phyloP scores from a whole-genome alignment of 495 filamentous ascomycete genomes.

The Aspergillus cavernicola region DNA sequence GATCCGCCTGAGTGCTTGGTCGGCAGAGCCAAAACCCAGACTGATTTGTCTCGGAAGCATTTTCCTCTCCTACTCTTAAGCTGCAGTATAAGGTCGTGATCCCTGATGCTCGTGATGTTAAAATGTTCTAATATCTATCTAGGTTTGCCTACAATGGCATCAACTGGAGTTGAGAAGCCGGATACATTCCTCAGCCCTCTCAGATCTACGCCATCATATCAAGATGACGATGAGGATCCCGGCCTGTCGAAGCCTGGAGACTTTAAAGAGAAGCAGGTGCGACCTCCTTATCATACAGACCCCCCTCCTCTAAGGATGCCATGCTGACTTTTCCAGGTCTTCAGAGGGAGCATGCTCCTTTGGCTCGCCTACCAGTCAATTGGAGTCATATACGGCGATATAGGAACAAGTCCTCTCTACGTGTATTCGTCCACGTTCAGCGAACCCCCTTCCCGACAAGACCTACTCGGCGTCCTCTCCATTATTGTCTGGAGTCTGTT shows the following conservation, averaged over 20 bases:
- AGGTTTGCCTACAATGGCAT: neutral
- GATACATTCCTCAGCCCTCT: neutral
- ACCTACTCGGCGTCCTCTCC: conserved; percentile 66
- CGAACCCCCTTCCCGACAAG: conserved; percentile 50
- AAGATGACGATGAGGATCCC: conserved; percentile 13
- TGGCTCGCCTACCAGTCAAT: conserved; percentile 64
- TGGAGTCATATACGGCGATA: conserved; percentile 75
- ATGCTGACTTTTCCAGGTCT: conserved; percentile 13
- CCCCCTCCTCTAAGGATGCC: neutral
- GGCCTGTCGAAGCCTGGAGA: conserved; percentile 19
- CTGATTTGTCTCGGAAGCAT: neutral
- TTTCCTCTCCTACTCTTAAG: no score
- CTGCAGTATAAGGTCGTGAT: neutral
- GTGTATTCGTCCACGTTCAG: conserved; percentile 69
- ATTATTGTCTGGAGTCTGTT: conserved; percentile 72
- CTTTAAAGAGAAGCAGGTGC: conserved; percentile 21
- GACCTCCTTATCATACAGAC: neutral
- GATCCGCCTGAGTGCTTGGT: no score
- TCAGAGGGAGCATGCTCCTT: conserved; percentile 22
- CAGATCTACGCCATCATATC: neutral
- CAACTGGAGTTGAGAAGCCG: neutral
- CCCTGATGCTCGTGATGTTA: neutral
- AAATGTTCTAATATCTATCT: neutral
- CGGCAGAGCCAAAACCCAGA: no score
- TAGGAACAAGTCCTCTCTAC: conserved; percentile 71